These are phyloP conservation scores for Penicillium sp. DNA, from an alignment of 2,329 filamentous ascomycete genomes.

Conservation along the genomic window DNA sequence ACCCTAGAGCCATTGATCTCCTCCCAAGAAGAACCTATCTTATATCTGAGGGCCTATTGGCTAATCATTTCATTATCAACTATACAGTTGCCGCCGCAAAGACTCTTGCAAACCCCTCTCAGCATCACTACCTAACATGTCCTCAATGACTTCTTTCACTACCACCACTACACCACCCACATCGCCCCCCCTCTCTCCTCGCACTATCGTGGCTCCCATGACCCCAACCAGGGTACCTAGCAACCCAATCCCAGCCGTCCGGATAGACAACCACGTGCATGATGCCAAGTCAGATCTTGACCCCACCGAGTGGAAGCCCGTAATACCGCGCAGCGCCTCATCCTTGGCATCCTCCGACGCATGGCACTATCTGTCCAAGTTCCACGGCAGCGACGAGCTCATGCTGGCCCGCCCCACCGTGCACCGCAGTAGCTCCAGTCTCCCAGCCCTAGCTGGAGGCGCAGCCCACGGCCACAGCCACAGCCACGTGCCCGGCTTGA, in stretches of 20 bases:
- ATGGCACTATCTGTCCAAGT: slow-evolving; percentile 46
- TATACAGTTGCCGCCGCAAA: slow-evolving; percentile 46
- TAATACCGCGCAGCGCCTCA: slow-evolving; percentile 31
- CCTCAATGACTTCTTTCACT: slow-evolving; percentile 30
- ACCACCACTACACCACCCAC: slow-evolving; percentile 33
- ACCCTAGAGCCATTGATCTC: neutral
- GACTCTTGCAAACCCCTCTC: slow-evolving; percentile 48
- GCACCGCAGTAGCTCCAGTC: slow-evolving; percentile 34
- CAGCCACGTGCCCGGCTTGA: slow-evolving; percentile 33
- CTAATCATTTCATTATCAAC: neutral
- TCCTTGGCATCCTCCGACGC: slow-evolving; percentile 41
- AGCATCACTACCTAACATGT: slow-evolving; percentile 36
- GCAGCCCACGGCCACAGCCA: slow-evolving; percentile 8
- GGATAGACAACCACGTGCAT: slow-evolving; percentile 43
- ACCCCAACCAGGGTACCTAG: slow-evolving; percentile 34
- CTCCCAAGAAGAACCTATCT: neutral
- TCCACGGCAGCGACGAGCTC: slow-evolving; percentile 35
- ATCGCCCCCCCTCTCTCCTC: slow-evolving; percentile 38
- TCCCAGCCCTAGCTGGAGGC: slow-evolving; percentile 31
- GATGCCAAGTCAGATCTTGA: slow-evolving; percentile 47
- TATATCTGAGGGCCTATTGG: slow-evolving; percentile 1
- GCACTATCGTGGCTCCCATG: slow-evolving; percentile 39
- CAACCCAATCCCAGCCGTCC: slow-evolving; percentile 19
- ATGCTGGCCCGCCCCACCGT: slow-evolving; percentile 19
- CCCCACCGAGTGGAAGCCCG: slow-evolving; percentile 52